These are phyloP conservation scores for Triticum dicoccoides DNA, from an alignment of 176 grass and related monocot genomes.

Conservation along the genomic window DNA sequence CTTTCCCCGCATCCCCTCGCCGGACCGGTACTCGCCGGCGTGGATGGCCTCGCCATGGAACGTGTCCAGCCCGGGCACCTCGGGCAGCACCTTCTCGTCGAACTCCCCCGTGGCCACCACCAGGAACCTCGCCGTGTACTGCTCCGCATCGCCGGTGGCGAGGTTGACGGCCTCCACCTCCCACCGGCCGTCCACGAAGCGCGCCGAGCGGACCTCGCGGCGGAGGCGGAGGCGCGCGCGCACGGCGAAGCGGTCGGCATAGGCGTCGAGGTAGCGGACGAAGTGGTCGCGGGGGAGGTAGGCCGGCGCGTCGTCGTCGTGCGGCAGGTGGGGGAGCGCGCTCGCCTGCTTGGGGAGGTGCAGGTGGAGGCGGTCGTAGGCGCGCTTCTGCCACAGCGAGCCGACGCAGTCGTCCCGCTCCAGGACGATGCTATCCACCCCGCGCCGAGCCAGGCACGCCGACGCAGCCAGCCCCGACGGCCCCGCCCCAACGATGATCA, in stretches of 20 bases:
- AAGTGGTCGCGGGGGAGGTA: not conserved
- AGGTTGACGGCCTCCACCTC: not conserved
- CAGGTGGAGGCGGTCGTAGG: slow-evolving; percentile 3
- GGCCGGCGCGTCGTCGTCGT: not conserved
- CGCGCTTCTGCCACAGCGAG: not conserved
- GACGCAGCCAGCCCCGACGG: not conserved
- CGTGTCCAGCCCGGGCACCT: not conserved
- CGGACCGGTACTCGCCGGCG: not conserved
- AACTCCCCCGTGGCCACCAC: slow-evolving; percentile 1
- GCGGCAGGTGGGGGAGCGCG: not conserved
- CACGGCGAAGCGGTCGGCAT: not conserved
- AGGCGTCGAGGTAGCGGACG: not conserved
- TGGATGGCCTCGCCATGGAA: not conserved
- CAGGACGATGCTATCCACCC: not conserved
- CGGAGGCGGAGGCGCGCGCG: not conserved
- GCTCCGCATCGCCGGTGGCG: not conserved
- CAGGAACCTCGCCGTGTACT: not conserved
- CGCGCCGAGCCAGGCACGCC: not conserved
- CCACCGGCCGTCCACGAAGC: not conserved
- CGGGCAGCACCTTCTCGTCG: not conserved
- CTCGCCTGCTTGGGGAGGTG: not conserved
- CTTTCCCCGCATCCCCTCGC: not conserved
- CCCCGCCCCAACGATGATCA: not conserved
- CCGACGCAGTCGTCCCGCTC: slow-evolving; percentile 3
- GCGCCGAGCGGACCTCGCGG: not conserved